Conservation (phyloP, 768 basidiomycete species). For the Leccinellum luteum region DNA sequence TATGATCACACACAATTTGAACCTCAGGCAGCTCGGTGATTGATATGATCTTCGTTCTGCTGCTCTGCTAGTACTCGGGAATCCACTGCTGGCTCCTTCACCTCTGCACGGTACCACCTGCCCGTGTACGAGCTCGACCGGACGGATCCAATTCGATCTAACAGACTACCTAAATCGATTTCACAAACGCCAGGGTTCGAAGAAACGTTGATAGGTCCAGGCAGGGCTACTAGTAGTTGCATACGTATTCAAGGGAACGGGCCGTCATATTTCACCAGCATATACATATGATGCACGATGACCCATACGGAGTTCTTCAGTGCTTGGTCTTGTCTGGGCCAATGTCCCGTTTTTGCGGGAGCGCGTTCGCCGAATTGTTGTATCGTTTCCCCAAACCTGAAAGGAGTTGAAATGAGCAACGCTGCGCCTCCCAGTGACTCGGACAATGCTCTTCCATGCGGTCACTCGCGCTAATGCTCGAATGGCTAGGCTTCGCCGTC, state of each 20-base stretch:
- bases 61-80: neutral
- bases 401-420: neutral
- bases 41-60: neutral
- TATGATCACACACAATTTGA: too few relatives aligned
- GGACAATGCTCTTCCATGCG: neutral
- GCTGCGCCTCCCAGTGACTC: neutral
- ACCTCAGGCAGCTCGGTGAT: neutral
- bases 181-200: too few relatives aligned
- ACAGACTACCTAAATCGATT: neutral
- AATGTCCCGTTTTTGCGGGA: neutral
- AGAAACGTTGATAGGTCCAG: neutral
- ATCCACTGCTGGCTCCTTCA: neutral
- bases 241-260: neutral
- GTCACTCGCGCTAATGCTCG: neutral
- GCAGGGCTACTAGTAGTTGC: neutral
- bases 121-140: conserved; percentile 8
- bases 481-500: neutral
- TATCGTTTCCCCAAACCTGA: neutral
- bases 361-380: neutral
- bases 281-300: neutral
- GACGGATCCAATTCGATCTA: conserved; percentile 14
- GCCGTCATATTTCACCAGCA: neutral
- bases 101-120: neutral
- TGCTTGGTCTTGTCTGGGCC: too few relatives aligned
- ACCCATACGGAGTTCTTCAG: neutral